Conservation (phyloP, 176 grass and related monocot genomes). For the Coix lacrymajobi region DNA sequence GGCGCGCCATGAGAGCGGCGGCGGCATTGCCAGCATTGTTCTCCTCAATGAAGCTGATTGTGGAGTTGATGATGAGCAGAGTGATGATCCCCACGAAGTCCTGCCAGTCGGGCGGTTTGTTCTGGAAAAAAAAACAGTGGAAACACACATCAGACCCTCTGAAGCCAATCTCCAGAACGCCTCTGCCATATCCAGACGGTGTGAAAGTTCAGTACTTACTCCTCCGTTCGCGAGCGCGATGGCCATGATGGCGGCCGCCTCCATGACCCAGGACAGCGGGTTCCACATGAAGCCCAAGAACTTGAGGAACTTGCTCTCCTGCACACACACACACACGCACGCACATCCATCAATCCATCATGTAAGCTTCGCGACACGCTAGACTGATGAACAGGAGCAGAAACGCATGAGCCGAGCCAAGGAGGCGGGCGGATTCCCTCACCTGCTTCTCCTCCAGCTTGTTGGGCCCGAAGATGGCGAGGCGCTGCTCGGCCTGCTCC, state of each 20-base stretch:
- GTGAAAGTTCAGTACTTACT: slow-evolving; percentile 25
- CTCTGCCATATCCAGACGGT: background rate
- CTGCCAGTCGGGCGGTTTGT: slow-evolving; percentile 88
- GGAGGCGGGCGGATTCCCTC: background rate
- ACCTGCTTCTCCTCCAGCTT: slow-evolving; percentile 94
- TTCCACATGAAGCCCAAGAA: slow-evolving; percentile 97
- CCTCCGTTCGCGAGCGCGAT: slow-evolving; percentile 83
- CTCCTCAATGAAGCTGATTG: slow-evolving; percentile 88
- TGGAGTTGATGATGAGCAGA: slow-evolving; percentile 86
- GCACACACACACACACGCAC: background rate
- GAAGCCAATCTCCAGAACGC: background rate
- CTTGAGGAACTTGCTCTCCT: slow-evolving; percentile 89
- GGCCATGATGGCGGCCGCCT: slow-evolving; percentile 86
- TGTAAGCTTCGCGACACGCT: background rate
- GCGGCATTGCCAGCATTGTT: slow-evolving; percentile 93
- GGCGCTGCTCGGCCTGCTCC: slow-evolving; percentile 61
- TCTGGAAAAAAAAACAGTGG: slow-evolving; percentile 8
- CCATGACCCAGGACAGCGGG: slow-evolving; percentile 89
- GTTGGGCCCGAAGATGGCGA: slow-evolving; percentile 73
- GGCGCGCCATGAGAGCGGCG: slow-evolving; percentile 77
- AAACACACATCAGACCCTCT: background rate
- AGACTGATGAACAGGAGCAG: background rate
- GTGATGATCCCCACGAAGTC: slow-evolving; percentile 88
- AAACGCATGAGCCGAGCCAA: background rate
- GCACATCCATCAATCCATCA: slow-evolving; percentile 7